Percentiles rank a stretch among this genome's conserved stretches.
Conservation (phyloP, 345 rosid species). For the Mangifera indica region DNA sequence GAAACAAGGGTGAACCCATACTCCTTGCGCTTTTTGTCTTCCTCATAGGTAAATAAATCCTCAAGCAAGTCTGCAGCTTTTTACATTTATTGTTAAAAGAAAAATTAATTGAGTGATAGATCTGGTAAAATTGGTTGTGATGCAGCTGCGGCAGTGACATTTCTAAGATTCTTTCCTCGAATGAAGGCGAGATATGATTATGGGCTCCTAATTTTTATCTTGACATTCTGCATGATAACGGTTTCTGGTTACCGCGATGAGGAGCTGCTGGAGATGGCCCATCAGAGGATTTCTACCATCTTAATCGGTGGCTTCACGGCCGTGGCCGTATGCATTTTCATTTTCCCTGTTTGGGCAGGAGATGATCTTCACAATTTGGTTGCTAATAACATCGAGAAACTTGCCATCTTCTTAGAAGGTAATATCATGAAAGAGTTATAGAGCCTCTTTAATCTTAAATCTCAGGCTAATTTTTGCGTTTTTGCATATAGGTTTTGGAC, state of each 20-base stretch:
- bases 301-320: constrained; percentile 23
- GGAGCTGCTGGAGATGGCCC: constrained; percentile 18
- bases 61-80: no score
- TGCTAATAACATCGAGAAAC: constrained; percentile 17
- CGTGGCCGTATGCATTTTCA: constrained; percentile 7
- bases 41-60: constrained; percentile 19
- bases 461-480: no score
- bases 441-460: no score
- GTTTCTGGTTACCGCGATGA: constrained; percentile 20
- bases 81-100: no score
- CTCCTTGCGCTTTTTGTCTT: constrained; percentile 32
- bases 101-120: not conserved
- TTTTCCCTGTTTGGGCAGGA: constrained; percentile 24
- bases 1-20: constrained; percentile 23
- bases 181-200: constrained; percentile 45
- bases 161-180: constrained; percentile 35
- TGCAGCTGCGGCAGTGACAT: constrained; percentile 35
- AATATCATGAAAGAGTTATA: no score
- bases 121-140: not conserved
- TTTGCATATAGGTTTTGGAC: constrained; percentile 28
- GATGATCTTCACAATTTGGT: constrained; percentile 21
- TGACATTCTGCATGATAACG: constrained; percentile 37
- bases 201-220: constrained; percentile 36
- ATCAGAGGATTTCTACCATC: constrained; percentile 23
- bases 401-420: constrained; percentile 23